Evolutionary conservation across 2,329 filamentous ascomycete genomes (phyloP).

Genomic region (Diatrype stigma): DNA sequence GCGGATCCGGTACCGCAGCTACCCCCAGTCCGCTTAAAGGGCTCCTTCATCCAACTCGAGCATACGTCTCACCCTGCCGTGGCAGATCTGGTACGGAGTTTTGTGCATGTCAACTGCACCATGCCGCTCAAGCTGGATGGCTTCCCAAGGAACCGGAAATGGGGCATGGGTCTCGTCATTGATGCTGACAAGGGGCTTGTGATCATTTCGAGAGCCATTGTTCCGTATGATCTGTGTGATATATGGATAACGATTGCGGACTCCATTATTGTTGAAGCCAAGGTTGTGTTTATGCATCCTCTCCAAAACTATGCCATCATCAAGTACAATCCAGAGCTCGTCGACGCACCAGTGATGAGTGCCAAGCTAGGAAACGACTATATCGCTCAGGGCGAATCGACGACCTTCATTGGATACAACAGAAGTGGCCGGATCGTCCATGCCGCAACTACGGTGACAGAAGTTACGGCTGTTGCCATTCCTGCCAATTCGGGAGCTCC

Average conservation of each 20-base stretch:
- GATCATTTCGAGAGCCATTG: constrained; percentile 86
- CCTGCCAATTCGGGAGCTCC: constrained; percentile 90
- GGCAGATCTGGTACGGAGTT: constrained; percentile 90
- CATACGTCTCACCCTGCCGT: constrained; percentile 84
- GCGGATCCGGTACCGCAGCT: constrained; percentile 74
- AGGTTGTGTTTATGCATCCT: constrained; percentile 92
- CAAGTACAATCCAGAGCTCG: constrained; percentile 87
- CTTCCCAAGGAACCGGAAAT: constrained; percentile 92
- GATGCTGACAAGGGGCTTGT: constrained; percentile 95
- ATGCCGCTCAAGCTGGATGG: constrained; percentile 97
- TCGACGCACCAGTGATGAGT: constrained; percentile 89
- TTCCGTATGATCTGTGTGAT: constrained; percentile 95
- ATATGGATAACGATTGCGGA: constrained; percentile 95
- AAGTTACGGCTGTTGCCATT: constrained; percentile 95
- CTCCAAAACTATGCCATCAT: constrained; percentile 96
- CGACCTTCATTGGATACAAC: constrained; percentile 98
- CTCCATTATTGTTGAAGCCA: constrained; percentile 89
- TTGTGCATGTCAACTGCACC: constrained; percentile 86
- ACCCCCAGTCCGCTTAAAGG: constrained; percentile 68
- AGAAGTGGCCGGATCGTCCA: constrained; percentile 91
- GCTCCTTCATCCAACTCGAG: constrained; percentile 87
- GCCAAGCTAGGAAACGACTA: constrained; percentile 76
- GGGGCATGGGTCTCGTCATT: constrained; percentile 94
- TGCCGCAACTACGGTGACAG: constrained; percentile 89
- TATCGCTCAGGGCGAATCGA: constrained; percentile 89